Conservation (phyloP, 306 rosid species). For the Dryas drummondii region DNA sequence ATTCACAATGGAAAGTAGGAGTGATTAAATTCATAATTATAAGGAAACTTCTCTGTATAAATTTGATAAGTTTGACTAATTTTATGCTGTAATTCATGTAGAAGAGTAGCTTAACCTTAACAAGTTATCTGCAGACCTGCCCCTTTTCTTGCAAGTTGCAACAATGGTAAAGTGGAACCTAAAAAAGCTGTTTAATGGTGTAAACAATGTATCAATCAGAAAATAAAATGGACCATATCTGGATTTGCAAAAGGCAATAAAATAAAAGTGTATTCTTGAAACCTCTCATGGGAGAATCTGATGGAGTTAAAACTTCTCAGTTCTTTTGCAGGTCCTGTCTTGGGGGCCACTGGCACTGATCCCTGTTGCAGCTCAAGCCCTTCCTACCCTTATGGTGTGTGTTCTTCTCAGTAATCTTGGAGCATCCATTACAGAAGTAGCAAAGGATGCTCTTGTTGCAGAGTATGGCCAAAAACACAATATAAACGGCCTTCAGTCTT, state of each 20-base stretch:
- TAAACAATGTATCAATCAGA: background rate
- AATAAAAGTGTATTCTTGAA: background rate
- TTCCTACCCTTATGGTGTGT: slow-evolving; percentile 53
- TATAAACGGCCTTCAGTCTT: slow-evolving; percentile 70
- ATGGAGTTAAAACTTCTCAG: slow-evolving; percentile 51
- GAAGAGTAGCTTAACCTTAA: background rate
- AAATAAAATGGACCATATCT: background rate
- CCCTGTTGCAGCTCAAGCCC: slow-evolving; percentile 55
- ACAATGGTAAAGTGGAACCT: background rate
- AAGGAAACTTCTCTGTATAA: background rate
- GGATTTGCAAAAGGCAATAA: background rate
- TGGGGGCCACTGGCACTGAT: slow-evolving; percentile 74
- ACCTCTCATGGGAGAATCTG: slow-evolving; percentile 10
- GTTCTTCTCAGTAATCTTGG: slow-evolving; percentile 85
- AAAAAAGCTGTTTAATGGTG: background rate
- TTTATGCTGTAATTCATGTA: background rate
- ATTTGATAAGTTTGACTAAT: background rate
- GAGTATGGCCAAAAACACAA: slow-evolving; percentile 74
- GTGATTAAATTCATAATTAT: background rate
- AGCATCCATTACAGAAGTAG: slow-evolving; percentile 86
- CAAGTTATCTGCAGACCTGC: background rate
- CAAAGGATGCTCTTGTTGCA: slow-evolving; percentile 90
- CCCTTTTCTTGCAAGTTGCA: background rate
- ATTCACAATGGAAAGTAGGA: background rate
- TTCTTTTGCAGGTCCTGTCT: slow-evolving; percentile 72